Conservation (phyloP, 352 stramenopile species). For the Aphanomyces euteiches region DNA sequence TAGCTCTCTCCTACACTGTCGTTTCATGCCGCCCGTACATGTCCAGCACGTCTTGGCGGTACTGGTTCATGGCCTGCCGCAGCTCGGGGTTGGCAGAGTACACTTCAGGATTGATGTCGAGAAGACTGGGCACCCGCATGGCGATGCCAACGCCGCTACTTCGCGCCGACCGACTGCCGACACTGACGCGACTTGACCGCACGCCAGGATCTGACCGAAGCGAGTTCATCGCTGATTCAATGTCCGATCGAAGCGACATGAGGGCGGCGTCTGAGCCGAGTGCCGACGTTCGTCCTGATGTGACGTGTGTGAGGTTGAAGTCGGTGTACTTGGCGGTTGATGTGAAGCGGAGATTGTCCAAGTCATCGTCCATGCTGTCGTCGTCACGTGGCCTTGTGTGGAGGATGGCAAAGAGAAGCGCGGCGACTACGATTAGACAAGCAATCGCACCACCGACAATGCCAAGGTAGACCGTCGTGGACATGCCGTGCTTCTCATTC, state of each 20-base stretch:
- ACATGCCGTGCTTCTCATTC: too few relatives aligned
- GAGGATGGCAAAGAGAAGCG: not conserved
- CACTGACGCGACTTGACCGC: too few relatives aligned
- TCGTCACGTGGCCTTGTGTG: not conserved
- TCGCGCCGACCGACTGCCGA: not conserved
- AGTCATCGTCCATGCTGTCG: not conserved
- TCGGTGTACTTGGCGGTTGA: not conserved
- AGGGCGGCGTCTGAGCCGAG: not conserved
- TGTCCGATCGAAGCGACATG: not conserved
- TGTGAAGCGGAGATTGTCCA: not conserved
- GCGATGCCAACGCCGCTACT: conserved; percentile 17
- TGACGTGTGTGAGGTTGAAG: not conserved
- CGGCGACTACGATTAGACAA: not conserved
- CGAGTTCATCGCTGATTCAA: not conserved
- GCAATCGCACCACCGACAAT: too few relatives aligned
- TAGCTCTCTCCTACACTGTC: not conserved
- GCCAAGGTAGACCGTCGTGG: too few relatives aligned
- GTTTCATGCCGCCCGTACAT: not conserved
- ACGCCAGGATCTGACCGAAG: conserved; percentile 1
- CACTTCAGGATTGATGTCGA: conserved; percentile 17
- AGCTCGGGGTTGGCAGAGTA: not conserved
- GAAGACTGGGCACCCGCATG: conserved; percentile 23
- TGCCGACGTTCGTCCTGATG: not conserved
- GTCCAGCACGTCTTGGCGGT: not conserved
- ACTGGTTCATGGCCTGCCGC: conserved; percentile 4